A percentile compares a stretch with the other conserved stretches of the same genome.
These are phyloP conservation scores for Scutellaria barbata DNA, from an alignment of 257 asterid species.

Conservation along the genomic window DNA sequence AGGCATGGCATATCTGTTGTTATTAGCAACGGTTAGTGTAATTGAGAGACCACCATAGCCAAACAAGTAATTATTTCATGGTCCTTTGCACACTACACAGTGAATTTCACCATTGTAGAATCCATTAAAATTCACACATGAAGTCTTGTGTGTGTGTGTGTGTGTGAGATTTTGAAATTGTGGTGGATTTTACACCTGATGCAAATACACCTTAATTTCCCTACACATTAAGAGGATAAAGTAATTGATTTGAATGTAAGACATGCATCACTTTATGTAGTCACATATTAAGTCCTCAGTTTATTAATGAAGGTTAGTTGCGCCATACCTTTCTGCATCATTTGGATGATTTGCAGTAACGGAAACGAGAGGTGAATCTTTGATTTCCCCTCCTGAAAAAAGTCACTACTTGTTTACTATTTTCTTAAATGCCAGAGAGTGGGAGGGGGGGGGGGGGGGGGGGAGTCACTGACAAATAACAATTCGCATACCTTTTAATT, in stretches of 20 bases:
- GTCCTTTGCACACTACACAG: too few species aligned
- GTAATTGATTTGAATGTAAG: conserved; percentile 16
- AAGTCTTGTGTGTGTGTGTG: too few species aligned
- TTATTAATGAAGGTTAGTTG: conserved; percentile 15
- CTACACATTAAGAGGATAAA: conserved; percentile 9
- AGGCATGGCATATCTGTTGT: conserved; percentile 53
- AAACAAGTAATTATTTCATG: neutral
- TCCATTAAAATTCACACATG: too few species aligned
- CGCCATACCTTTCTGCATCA: conserved; percentile 71
- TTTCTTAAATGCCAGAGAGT: neutral
- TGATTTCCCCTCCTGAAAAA: conserved; percentile 69
- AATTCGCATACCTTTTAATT: conserved; percentile 68
- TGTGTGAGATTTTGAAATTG: too few species aligned
- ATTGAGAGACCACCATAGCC: conserved; percentile 14
- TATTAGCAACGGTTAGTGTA: conserved; percentile 18
- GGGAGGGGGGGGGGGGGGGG: too few species aligned
- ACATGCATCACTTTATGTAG: neutral
- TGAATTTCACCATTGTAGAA: too few species aligned
- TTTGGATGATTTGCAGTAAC: conserved; percentile 52
- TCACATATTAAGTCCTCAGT: conserved; percentile 5
- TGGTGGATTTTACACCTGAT: too few species aligned
- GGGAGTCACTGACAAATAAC: neutral
- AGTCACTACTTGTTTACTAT: conserved; percentile 31
- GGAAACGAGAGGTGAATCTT: conserved; percentile 64
- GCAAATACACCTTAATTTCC: neutral